A percentile compares a stretch with the other conserved stretches of the same genome.
These are phyloP conservation scores for Naganishia cerealis DNA, from an alignment of 1,284 basidiomycete genomes.

Conservation along the genomic window DNA sequence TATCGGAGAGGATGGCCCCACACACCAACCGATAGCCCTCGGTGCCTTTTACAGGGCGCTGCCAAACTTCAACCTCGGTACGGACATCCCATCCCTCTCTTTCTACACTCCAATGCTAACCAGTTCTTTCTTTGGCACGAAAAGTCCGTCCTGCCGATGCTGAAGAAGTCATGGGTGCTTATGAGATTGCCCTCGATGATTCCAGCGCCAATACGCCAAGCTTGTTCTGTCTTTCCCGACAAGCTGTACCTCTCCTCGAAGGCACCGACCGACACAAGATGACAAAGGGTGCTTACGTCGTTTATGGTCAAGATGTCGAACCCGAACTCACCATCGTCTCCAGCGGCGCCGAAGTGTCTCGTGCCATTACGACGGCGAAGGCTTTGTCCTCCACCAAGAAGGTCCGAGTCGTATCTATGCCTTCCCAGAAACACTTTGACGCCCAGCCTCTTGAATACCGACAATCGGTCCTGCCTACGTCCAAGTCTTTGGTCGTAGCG, in stretches of 20 bases:
- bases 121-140: no score
- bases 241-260: constrained; percentile 44
- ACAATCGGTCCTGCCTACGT: constrained; percentile 39
- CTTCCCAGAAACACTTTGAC: constrained; percentile 45
- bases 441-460: constrained; percentile 41
- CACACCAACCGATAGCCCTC: background rate
- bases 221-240: constrained; percentile 43
- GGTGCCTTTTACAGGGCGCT: constrained; percentile 22
- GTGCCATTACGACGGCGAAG: constrained; percentile 44
- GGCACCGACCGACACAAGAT: constrained; percentile 43
- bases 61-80: constrained; percentile 43
- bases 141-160: constrained; percentile 47
- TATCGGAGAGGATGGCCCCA: constrained; percentile 48
- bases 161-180: constrained; percentile 47
- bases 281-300: constrained; percentile 42
- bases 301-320: constrained; percentile 38
- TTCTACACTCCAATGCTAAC: no score
- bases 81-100: no score
- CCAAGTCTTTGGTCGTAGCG: constrained; percentile 42
- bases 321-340: constrained; percentile 47
- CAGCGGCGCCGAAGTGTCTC: constrained; percentile 48
- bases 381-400: constrained; percentile 34
- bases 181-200: constrained; percentile 42
- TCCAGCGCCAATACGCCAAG: constrained; percentile 33
- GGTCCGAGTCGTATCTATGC: constrained; percentile 49